Evolutionary conservation across 257 asterid species (phyloP), one percentile per base, ranked within the genome.

Genomic region (Solanum lignicaule): DNA sequence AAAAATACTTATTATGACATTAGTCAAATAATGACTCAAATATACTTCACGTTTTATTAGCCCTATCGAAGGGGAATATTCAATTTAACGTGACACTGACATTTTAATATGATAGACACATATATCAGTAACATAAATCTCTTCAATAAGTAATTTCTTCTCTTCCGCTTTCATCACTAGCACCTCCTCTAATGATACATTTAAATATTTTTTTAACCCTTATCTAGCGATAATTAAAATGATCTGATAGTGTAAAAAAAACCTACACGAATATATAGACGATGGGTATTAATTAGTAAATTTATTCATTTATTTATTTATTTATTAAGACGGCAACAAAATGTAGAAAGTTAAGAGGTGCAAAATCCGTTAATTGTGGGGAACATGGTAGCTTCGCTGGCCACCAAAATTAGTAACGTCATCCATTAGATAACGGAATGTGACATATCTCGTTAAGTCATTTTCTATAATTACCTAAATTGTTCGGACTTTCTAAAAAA

Each of bases 361-460:
- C 60, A 39, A 76, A 39, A 76, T 39, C 84, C 84, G 60, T 23
- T 76, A 76, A 39, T n/a, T 23, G 84, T 76, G 84, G 60, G 23
- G 84, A 76, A n/a, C 84, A 76, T 39, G 21, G 84, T 76, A 5
- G 84, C 52, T 39, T 76, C 6, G 84, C 25, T 76, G 60, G 35
- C 60, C 3, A 76, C 35, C 60, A 76, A 39, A 69, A 76, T 39
- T 12, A 76, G 84, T 16, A 13, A 76, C 84, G 84, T 6, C 36
- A 13, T 39, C 60, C 84, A 76, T 38, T 38, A 76, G 2, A 76
- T 76, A 39, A 76, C 5, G 60, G 60, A 76, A 76, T 12, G 13
- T 76, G 60, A 23, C 35, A 76, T n/a, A 76, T 76, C 84, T 76
- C 1, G 1, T 38, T 23, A 3, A 10, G 4, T 75, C 46, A 20